Conservation (phyloP, 345 rosid species). For the Streptanthus diversifolius region DNA sequence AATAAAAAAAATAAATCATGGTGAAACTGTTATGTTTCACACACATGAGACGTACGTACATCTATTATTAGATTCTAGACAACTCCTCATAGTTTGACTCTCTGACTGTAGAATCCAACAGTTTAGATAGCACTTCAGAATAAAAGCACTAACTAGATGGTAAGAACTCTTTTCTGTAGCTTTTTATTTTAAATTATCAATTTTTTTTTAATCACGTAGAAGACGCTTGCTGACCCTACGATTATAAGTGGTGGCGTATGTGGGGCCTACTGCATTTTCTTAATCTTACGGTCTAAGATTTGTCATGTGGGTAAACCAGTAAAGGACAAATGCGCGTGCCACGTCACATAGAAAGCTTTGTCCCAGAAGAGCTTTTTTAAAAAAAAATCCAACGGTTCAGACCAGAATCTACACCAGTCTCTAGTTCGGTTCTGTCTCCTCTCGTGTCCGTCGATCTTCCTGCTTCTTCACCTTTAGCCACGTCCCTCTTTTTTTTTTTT, state of each 20-base stretch:
- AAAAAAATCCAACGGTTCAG: constrained; percentile 29
- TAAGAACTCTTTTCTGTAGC: background rate
- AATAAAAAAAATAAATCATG: background rate
- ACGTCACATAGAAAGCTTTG: constrained; percentile 2
- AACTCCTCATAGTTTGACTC: background rate
- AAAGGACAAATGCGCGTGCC: constrained; percentile 21
- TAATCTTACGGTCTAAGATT: constrained; percentile 27
- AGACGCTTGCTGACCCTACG: background rate
- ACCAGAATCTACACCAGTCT: constrained; percentile 5
- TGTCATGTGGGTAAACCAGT: background rate
- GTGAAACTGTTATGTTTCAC: background rate
- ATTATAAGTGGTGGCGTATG: background rate
- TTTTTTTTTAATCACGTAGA: background rate
- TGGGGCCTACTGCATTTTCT: background rate
- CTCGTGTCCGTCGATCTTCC: constrained; percentile 13
- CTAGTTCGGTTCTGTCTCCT: constrained; percentile 20
- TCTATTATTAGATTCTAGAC: background rate
- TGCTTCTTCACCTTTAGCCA: constrained; percentile 7
- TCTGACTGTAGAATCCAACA: constrained; percentile 7
- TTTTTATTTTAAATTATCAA: background rate
- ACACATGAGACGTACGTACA: constrained; percentile 11
- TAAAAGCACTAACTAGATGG: background rate
- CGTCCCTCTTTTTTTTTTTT: background rate
- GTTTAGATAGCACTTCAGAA: background rate
- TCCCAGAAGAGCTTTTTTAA: background rate